These are phyloP conservation scores for Boletus holoroseus DNA, from an alignment of 1,284 basidiomycete genomes.

Conservation along the genomic window DNA sequence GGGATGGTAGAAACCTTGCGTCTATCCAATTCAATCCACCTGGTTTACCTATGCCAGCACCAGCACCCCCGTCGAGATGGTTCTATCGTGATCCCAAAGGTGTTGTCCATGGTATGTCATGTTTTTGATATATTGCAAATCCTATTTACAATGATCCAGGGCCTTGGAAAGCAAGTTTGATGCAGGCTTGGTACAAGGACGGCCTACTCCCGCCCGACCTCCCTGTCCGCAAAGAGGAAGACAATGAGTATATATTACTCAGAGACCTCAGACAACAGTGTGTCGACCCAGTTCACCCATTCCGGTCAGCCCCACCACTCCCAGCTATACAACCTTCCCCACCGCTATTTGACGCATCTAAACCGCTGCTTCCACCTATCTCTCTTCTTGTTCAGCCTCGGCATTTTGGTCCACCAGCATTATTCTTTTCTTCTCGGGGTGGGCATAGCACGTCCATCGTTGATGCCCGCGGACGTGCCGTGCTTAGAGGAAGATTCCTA, in stretches of 20 bases:
- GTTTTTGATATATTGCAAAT: neutral
- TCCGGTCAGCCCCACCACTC: constrained; percentile 48
- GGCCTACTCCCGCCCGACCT: constrained; percentile 72
- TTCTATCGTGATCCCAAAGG: constrained; percentile 76
- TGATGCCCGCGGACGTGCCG: constrained; percentile 74
- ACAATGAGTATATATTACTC: constrained; percentile 58
- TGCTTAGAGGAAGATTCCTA: constrained; percentile 69
- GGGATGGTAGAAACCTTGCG: constrained; percentile 44
- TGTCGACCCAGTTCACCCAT: constrained; percentile 71
- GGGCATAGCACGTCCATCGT: constrained; percentile 81
- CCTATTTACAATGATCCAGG: constrained; percentile 40
- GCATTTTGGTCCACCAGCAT: constrained; percentile 78
- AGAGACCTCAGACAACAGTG: constrained; percentile 69
- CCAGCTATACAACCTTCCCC: constrained; percentile 19
- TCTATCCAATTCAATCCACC: constrained; percentile 71
- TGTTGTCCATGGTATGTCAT: constrained; percentile 60
- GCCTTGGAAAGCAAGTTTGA: constrained; percentile 77
- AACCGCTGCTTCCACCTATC: constrained; percentile 66
- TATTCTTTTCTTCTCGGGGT: constrained; percentile 82
- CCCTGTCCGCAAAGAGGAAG: constrained; percentile 71
- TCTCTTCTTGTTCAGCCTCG: constrained; percentile 75
- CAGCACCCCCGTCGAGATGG: constrained; percentile 64
- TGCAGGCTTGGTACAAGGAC: constrained; percentile 83
- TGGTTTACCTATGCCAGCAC: constrained; percentile 64
- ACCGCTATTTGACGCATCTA: constrained; percentile 37